phyloP scores from a whole-genome alignment of 2,329 filamentous ascomycete species.

The Xylariaceae sp. region DNA sequence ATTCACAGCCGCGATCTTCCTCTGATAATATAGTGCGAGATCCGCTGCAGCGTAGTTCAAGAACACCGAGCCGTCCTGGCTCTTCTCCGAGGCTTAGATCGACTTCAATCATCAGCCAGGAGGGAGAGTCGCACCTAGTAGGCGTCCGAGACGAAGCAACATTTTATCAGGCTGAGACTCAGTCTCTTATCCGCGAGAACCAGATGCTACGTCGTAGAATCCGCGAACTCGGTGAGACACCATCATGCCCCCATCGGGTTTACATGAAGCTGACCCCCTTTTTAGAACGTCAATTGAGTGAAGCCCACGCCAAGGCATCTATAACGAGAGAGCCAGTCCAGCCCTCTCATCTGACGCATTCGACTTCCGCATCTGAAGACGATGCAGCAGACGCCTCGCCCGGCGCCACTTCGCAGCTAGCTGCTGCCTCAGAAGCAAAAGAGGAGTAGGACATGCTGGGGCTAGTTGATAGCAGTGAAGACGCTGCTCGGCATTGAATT shows the following conservation, averaged over 20 bases:
- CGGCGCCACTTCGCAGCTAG: constrained; percentile 13
- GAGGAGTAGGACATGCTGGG: constrained; percentile 20
- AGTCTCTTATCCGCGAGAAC: constrained; percentile 71
- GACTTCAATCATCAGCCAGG: constrained; percentile 54
- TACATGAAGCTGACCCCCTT: constrained; percentile 12
- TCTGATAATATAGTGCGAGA: constrained; percentile 51
- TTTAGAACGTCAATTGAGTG: constrained; percentile 48
- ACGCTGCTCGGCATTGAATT: neutral
- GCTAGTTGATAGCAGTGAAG: neutral
- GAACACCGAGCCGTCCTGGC: constrained; percentile 53
- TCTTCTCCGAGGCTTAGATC: constrained; percentile 51
- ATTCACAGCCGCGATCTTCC: constrained; percentile 50
- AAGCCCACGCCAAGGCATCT: constrained; percentile 34
- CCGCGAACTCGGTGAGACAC: constrained; percentile 59
- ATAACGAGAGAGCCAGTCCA: constrained; percentile 45
- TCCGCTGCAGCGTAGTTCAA: constrained; percentile 51
- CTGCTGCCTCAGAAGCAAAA: constrained; percentile 21
- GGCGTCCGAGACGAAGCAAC: constrained; percentile 67
- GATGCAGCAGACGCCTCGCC: constrained; percentile 20
- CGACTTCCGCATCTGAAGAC: constrained; percentile 42
- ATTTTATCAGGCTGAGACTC: constrained; percentile 78
- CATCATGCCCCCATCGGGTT: neutral
- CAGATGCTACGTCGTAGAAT: constrained; percentile 76
- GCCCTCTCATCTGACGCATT: constrained; percentile 44
- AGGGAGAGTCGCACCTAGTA: constrained; percentile 55